Conservation (phyloP, 495 filamentous ascomycete species). For the Bathelium albidoporum region DNA sequence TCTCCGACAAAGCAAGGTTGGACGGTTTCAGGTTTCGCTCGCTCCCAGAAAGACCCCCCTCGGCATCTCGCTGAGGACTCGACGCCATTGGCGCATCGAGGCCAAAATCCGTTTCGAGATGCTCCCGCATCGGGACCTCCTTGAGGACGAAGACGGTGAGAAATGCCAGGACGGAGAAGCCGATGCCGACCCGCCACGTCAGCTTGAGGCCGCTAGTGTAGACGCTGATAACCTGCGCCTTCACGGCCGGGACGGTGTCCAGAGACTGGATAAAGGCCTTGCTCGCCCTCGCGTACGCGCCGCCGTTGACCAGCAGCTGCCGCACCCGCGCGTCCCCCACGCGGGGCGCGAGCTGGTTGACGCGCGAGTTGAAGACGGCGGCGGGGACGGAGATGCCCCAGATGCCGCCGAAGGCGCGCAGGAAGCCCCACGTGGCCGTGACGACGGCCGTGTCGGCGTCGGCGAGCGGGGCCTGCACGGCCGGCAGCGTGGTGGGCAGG, state of each 20-base stretch:
- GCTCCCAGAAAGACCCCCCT: background rate
- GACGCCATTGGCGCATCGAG: background rate
- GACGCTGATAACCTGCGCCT: constrained; percentile 2
- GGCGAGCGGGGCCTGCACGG: constrained; percentile 11
- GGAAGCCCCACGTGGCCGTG: constrained; percentile 37
- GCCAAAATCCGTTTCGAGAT: constrained; percentile 1
- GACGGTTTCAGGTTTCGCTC: background rate
- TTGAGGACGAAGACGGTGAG: constrained; percentile 5
- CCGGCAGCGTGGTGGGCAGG: constrained; percentile 7
- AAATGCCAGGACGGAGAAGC: background rate
- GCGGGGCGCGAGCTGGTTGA: constrained; percentile 22
- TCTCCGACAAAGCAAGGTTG: background rate
- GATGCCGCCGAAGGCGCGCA: constrained; percentile 57
- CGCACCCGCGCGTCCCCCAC: constrained; percentile 25
- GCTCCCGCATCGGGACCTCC: constrained; percentile 9
- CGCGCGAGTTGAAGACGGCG: constrained; percentile 46
- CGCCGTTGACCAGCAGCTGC: constrained; percentile 25
- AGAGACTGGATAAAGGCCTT: constrained; percentile 32
- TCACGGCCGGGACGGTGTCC: constrained; percentile 13
- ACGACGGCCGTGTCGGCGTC: constrained; percentile 34
- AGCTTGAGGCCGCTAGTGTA: background rate
- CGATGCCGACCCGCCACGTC: constrained; percentile 4
- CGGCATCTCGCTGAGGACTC: background rate
- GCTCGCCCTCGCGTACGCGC: constrained; percentile 36
- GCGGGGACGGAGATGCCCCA: constrained; percentile 44